These are phyloP conservation scores for Keithomyces neogunnii DNA, from an alignment of 2,329 filamentous ascomycete genomes.

Conservation along the genomic window DNA sequence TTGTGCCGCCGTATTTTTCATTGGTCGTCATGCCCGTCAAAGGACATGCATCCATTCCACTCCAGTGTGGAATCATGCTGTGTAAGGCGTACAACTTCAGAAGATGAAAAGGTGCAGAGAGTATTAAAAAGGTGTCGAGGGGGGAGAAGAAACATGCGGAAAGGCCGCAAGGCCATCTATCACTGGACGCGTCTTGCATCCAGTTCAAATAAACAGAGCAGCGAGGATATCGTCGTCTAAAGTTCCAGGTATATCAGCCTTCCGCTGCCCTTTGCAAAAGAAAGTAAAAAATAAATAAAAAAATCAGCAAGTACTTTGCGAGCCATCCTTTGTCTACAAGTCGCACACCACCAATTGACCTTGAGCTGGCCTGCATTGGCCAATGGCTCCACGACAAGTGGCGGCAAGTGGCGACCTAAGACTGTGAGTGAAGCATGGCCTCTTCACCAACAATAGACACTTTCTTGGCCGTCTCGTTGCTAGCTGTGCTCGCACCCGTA, in stretches of 20 bases:
- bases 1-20: slow-evolving; percentile 4
- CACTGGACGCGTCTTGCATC: not conserved
- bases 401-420: not conserved
- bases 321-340: not conserved
- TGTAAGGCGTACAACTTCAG: slow-evolving; percentile 10
- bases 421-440: not conserved
- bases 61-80: not conserved
- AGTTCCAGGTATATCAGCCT: not conserved
- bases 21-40: slow-evolving; percentile 5
- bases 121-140: not conserved
- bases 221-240: not conserved
- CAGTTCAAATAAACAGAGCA: slow-evolving; percentile 7
- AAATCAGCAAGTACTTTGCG: not conserved
- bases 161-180: slow-evolving; percentile 5
- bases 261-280: not conserved
- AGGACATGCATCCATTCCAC: not conserved
- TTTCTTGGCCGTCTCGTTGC: slow-evolving; percentile 57
- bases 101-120: slow-evolving; percentile 5
- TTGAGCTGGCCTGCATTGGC: slow-evolving; percentile 12
- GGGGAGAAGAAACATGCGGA: slow-evolving; percentile 6
- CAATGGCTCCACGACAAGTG: not conserved
- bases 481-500: slow-evolving; percentile 52
- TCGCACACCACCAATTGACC: slow-evolving; percentile 9
- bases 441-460: slow-evolving; percentile 30
- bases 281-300: not conserved